Evolutionary conservation across 2,329 filamentous ascomycete species (phyloP).

Genomic region (Neonectria hederae): DNA sequence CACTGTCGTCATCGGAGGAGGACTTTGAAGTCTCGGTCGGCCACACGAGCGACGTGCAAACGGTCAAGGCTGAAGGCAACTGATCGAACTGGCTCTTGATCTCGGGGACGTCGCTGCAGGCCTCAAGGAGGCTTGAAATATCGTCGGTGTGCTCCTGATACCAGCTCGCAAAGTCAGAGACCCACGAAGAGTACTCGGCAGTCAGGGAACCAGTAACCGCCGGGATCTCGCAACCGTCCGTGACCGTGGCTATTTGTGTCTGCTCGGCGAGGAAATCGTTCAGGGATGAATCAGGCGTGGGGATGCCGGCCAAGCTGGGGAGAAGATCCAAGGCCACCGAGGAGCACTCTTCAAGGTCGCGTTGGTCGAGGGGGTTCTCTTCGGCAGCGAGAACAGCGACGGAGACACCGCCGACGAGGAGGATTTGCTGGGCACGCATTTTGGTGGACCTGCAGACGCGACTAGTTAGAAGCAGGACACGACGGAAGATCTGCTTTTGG

Average conservation of each 20-base stretch:
- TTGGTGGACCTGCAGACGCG: not conserved
- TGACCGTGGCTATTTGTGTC: slow-evolving; percentile 32
- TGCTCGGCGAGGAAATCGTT: slow-evolving; percentile 30
- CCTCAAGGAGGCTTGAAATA: slow-evolving; percentile 34
- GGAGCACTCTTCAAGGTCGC: slow-evolving; percentile 32
- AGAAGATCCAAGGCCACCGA: slow-evolving; percentile 32
- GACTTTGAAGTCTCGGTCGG: slow-evolving; percentile 19
- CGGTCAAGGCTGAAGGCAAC: not conserved
- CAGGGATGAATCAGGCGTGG: slow-evolving; percentile 33
- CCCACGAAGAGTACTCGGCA: slow-evolving; percentile 40
- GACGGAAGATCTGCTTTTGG: not conserved
- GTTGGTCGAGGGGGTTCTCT: slow-evolving; percentile 27
- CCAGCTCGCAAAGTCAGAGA: slow-evolving; percentile 36
- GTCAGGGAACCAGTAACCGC: slow-evolving; percentile 41
- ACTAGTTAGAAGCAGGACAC: not conserved
- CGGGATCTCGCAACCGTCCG: slow-evolving; percentile 40
- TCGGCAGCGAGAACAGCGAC: slow-evolving; percentile 12
- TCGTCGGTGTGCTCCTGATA: slow-evolving; percentile 28
- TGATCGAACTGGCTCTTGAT: slow-evolving; percentile 20
- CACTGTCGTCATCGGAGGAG: slow-evolving; percentile 8
- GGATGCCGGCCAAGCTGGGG: slow-evolving; percentile 33
- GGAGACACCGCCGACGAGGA: slow-evolving; percentile 24
- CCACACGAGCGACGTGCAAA: slow-evolving; percentile 27
- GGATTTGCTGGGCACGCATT: slow-evolving; percentile 2
- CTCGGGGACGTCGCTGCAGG: slow-evolving; percentile 44